These are phyloP conservation scores for Diaporthe sp. DNA, from an alignment of 2,329 filamentous ascomycete species.

Conservation along the genomic window DNA sequence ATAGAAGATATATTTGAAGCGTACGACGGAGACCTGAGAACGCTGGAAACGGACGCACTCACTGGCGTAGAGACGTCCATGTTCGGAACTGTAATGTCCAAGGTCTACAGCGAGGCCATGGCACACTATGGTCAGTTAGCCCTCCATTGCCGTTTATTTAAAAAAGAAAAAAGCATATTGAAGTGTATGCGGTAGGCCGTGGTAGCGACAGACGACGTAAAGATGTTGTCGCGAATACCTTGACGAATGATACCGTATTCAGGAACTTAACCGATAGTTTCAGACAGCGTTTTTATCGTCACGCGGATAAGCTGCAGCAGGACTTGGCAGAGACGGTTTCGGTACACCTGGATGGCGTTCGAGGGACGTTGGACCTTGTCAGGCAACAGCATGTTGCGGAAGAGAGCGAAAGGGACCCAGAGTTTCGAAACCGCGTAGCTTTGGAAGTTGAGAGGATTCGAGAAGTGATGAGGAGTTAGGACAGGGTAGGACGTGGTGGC, in stretches of 20 bases:
- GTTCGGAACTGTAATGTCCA: not conserved
- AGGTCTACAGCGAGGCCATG: not conserved
- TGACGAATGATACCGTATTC: not conserved
- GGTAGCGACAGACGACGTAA: not conserved
- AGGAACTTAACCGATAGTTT: not conserved
- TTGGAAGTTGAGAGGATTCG: not conserved
- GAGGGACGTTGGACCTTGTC: not conserved
- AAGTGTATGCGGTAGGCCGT: not conserved
- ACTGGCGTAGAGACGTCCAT: not conserved
- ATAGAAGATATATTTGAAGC: not conserved
- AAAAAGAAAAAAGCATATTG: not conserved
- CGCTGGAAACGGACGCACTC: not conserved
- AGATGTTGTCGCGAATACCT: not conserved
- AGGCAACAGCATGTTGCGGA: not conserved
- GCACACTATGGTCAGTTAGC: not conserved
- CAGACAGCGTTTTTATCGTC: not conserved
- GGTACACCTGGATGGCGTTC: not conserved
- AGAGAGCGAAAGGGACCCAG: slow-evolving; percentile 1
- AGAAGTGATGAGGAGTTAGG: slow-evolving; percentile 43
- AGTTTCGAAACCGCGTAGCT: not conserved
- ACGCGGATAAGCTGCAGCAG: not conserved
- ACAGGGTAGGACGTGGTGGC: not conserved
- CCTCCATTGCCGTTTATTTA: too few relatives aligned
- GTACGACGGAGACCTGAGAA: not conserved
- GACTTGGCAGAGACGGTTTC: not conserved